A percentile compares a stretch with the other conserved stretches of the same genome.
phyloP scores from a whole-genome alignment of 306 rosid genomes.

The Begonia masoniana region DNA sequence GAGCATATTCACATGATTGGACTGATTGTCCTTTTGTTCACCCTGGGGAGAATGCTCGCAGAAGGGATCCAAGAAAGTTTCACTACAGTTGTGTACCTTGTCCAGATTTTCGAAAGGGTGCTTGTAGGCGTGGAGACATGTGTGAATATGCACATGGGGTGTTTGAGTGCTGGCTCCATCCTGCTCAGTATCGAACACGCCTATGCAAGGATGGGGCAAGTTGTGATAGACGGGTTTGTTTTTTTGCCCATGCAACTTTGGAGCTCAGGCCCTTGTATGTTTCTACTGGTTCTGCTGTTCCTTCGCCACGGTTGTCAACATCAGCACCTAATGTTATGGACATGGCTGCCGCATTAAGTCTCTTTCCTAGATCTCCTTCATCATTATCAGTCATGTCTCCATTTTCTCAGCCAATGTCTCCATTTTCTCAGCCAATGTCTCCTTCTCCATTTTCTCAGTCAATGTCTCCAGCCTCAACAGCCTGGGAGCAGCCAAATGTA shows the following conservation, averaged over 20 bases:
- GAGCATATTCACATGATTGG: constrained; percentile 95
- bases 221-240: constrained; percentile 75
- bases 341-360: constrained; percentile 84
- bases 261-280: constrained; percentile 75
- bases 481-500: constrained; percentile 81
- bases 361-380: constrained; percentile 72
- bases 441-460: too few relatives aligned
- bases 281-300: constrained; percentile 81
- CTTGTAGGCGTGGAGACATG: constrained; percentile 85
- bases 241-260: constrained; percentile 65
- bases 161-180: constrained; percentile 93
- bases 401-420: constrained; percentile 61
- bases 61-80: constrained; percentile 85
- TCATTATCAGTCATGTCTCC: constrained; percentile 64
- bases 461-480: constrained; percentile 31
- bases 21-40: constrained; percentile 95
- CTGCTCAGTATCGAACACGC: constrained; percentile 86
- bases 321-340: constrained; percentile 75
- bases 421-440: too few relatives aligned
- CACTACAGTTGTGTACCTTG: constrained; percentile 94
- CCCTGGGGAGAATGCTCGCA: constrained; percentile 90
- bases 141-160: constrained; percentile 97
- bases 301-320: constrained; percentile 60
- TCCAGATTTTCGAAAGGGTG: constrained; percentile 84
- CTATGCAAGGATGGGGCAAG: constrained; percentile 80